Percentiles rank a stretch among this genome's conserved stretches.
Evolutionary conservation across 208 protist species (phyloP).

Genomic region (Sergeia podlipaevii): DNA sequence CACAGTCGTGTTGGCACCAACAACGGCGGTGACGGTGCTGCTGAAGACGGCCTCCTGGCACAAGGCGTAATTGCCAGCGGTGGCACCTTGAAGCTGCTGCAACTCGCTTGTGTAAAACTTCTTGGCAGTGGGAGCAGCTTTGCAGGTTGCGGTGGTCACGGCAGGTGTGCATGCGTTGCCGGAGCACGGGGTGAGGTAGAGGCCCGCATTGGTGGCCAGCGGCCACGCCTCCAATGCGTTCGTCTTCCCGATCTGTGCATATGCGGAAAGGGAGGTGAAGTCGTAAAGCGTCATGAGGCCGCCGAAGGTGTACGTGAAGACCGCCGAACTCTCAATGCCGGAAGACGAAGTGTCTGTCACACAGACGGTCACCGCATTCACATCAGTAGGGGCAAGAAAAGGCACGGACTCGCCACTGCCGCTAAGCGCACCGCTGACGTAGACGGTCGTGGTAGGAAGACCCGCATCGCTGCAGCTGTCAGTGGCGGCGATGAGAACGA

Average conservation of each 20-base stretch:
- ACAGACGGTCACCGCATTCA: slow-evolving; percentile 12
- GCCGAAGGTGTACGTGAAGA: slow-evolving; percentile 37
- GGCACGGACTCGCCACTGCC: slow-evolving; percentile 3
- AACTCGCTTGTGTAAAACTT: slow-evolving; percentile 24
- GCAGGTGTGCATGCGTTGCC: slow-evolving; percentile 11
- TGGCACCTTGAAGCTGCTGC: slow-evolving; percentile 10
- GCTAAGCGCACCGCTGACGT: slow-evolving; percentile 26
- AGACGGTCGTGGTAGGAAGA: slow-evolving; percentile 1
- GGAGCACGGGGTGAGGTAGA: slow-evolving; percentile 43
- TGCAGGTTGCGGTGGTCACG: slow-evolving; percentile 17
- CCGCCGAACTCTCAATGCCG: slow-evolving; percentile 3
- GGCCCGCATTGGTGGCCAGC: slow-evolving; percentile 7
- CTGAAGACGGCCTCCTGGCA: slow-evolving; percentile 34
- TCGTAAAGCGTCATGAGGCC: slow-evolving; percentile 11
- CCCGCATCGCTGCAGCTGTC: slow-evolving; percentile 20
- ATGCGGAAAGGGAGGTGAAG: slow-evolving; percentile 38
- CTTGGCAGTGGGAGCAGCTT: slow-evolving; percentile 1
- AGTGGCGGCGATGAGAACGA: slow-evolving; percentile 15
- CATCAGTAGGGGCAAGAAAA: slow-evolving; percentile 18
- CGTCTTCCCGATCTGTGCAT: slow-evolving; percentile 27
- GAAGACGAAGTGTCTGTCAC: slow-evolving; percentile 10
- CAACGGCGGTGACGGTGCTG: slow-evolving; percentile 8
- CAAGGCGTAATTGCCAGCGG: slow-evolving; percentile 36
- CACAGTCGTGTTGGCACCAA: slow-evolving; percentile 28
- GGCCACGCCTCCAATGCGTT: slow-evolving; percentile 45